Evolutionary conservation across 495 filamentous ascomycete species (phyloP).

Genomic region (Hyaloscypha hepaticicola): DNA sequence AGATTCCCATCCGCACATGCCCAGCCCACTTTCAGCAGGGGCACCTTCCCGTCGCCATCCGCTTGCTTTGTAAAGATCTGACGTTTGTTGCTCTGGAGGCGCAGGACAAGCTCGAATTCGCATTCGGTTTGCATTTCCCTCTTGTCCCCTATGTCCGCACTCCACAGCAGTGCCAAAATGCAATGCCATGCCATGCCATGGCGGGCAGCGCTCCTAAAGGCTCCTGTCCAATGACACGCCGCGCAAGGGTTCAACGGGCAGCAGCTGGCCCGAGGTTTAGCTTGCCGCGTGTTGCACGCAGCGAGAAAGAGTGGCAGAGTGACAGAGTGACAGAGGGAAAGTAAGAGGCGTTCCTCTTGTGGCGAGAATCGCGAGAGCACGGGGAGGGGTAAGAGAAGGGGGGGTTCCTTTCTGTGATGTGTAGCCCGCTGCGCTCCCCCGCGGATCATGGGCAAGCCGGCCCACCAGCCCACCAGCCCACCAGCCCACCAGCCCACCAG

Average conservation of each 20-base stretch:
- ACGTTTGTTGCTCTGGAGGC: background rate
- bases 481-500: no score
- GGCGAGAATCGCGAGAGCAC: background rate
- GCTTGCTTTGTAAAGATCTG: background rate
- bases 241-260: background rate
- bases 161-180: background rate
- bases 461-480: no score
- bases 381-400: background rate
- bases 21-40: background rate
- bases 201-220: background rate
- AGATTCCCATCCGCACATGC: background rate
- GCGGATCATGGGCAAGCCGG: background rate
- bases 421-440: background rate
- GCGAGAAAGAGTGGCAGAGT: background rate
- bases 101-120: background rate
- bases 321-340: no score
- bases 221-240: background rate
- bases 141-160: background rate
- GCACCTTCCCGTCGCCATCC: background rate
- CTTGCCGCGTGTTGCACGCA: background rate
- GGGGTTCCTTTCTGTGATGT: background rate
- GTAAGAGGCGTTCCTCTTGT: no score
- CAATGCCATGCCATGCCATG: background rate
- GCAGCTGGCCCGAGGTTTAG: background rate
- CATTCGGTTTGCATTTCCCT: background rate